Percentiles rank a stretch among this genome's conserved stretches.
phyloP scores from a whole-genome alignment of 192 early-diverging fungal species.

The Coemansia sp. region DNA sequence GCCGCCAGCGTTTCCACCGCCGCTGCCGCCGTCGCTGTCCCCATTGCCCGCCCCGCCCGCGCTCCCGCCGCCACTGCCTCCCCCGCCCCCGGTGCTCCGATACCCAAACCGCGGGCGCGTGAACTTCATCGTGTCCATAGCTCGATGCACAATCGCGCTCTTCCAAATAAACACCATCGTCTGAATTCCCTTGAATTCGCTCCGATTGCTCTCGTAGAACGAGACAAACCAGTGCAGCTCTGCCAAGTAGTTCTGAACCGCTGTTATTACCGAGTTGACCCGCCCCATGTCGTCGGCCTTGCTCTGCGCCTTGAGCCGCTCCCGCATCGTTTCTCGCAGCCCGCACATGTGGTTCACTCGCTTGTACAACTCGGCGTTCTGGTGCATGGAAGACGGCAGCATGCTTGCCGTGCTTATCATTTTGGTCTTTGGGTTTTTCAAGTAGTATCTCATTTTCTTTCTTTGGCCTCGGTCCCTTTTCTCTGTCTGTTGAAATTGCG shows the following conservation, averaged over 20 bases:
- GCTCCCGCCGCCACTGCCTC: conserved; percentile 8
- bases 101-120: conserved; percentile 19
- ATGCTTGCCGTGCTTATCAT: conserved; percentile 23
- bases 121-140: conserved; percentile 26
- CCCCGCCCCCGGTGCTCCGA: conserved; percentile 23
- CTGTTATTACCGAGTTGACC: conserved; percentile 19
- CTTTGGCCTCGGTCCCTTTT: not conserved
- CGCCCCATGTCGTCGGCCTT: conserved; percentile 42
- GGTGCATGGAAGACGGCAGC: conserved; percentile 42
- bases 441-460: conserved; percentile 33
- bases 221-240: conserved; percentile 49
- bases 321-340: conserved; percentile 50
- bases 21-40: not conserved
- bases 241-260: conserved; percentile 37
- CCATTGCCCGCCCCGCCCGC: conserved; percentile 1
- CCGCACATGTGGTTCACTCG: conserved; percentile 45
- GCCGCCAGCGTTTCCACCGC: conserved; percentile 4
- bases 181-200: conserved; percentile 30
- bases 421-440: conserved; percentile 50
- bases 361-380: conserved; percentile 38
- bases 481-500: not conserved
- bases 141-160: conserved; percentile 41
- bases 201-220: conserved; percentile 34
- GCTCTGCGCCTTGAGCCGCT: conserved; percentile 41
- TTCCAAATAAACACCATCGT: conserved; percentile 53